Evolutionary conservation across 1,284 basidiomycete genomes (phyloP), one percentile per base, ranked within the genome.

Genomic region (Moesziomyces parantarcticus): DNA sequence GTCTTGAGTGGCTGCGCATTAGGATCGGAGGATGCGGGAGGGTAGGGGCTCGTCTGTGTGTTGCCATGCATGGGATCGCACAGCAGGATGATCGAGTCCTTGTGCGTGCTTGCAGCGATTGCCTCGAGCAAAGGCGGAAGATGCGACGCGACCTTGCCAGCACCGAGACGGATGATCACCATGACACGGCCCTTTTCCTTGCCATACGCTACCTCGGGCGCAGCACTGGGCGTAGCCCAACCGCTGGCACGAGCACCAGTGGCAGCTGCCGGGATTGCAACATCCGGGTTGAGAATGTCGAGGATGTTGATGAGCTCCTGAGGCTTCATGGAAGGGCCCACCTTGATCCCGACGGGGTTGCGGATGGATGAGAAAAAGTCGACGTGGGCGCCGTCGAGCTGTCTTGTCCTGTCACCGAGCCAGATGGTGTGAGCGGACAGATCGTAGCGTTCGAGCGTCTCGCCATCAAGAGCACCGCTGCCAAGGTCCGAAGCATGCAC

Each of bases 21-120:
- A 16, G 81, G 68, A 45, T 81, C 70, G 14, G 75, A 59, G n/a
- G 71, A 68, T 6, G 70, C 61, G 21, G 58, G 70, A 9, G 70
- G 70, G 50, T 73, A 73, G 21, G 80, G 77, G 29, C 79, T 79
- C 36, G 80, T 70, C 26, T 78, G 69, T 0, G 83, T 83, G 52
- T 94, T 94, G 86, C 93, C 93, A 77, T 96, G 93, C 96, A 98
- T 98, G 2, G 96, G 94, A 85, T 99, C 96, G 80, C 93, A 97
- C 55, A 96, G 89, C 92, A 94, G 97, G 25, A 92, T 90, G 2
- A 97, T 93, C 4, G 91, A 90, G 82, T 71, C 65, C 1, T 59
- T 67, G 75, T 98, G 94, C 1, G 88, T 88, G 1, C 92, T 92
- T 55, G 85, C 79, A 79, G 92, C 89, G 16, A 99, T 93, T 1